Evolutionary conservation across 805 yeast species (phyloP).

Genomic region (Ogataea degrootiae): DNA sequence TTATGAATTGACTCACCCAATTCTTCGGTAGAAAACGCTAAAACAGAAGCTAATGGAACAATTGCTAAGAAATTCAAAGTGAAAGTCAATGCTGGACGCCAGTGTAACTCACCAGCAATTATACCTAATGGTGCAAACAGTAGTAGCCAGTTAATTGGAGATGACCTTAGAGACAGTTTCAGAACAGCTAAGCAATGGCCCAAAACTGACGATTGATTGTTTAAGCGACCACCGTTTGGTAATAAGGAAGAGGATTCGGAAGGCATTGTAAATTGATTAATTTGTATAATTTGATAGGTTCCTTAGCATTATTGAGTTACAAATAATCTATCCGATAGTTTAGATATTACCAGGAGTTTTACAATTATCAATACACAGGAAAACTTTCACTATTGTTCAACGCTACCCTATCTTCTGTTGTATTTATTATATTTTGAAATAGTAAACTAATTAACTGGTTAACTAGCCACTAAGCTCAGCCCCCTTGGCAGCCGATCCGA

Average conservation of each 20-base stretch:
- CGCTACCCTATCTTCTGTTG: too few species aligned
- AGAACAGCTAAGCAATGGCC: constrained; percentile 1
- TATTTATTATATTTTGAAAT: too few species aligned
- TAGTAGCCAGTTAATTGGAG: constrained; percentile 69
- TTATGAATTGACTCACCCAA: constrained; percentile 77
- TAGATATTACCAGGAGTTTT: too few species aligned
- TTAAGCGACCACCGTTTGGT: neutral
- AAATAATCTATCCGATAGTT: too few species aligned
- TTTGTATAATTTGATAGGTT: too few species aligned
- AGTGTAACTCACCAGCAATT: constrained; percentile 55
- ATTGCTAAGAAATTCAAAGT: constrained; percentile 81
- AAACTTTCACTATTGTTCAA: too few species aligned
- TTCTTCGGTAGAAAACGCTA: constrained; percentile 93
- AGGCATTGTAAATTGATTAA: neutral
- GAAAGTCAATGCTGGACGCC: constrained; percentile 55
- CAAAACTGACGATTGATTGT: neutral
- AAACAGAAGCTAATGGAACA: constrained; percentile 84
- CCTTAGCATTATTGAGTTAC: too few species aligned
- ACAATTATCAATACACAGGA: too few species aligned
- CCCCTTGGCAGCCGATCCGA: too few species aligned
- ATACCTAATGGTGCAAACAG: constrained; percentile 89
- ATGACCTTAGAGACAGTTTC: constrained; percentile 21
- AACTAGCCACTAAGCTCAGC: too few species aligned
- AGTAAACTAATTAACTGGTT: too few species aligned
- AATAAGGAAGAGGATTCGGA: constrained; percentile 1